A percentile compares a stretch with the other conserved stretches of the same genome.
Conservation (phyloP, 2,329 filamentous ascomycete genomes). For the Scolecobasidium constrictum region DNA sequence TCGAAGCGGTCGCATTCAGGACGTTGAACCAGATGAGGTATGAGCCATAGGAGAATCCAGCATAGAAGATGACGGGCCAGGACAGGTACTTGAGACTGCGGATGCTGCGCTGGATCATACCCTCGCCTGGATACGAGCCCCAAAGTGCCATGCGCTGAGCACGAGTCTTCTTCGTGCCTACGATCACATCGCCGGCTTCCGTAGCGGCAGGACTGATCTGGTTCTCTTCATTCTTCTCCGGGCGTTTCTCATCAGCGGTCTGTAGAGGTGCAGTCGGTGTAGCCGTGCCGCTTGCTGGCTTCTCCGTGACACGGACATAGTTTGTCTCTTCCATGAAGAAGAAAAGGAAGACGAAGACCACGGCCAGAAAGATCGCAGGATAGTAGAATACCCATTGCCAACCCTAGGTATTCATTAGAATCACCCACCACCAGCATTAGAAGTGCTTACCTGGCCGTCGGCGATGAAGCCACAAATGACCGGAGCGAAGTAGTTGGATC, state of each 20-base stretch:
- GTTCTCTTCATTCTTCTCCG: not conserved
- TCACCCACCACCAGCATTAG: too few relatives aligned
- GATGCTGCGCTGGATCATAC: conserved; percentile 1
- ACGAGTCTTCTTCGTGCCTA: not conserved
- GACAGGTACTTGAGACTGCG: conserved; percentile 13
- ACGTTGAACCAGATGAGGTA: conserved; percentile 33
- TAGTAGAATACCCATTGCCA: conserved; percentile 31
- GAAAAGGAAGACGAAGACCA: conserved; percentile 41
- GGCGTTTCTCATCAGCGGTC: not conserved
- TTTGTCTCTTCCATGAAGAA: conserved; percentile 53
- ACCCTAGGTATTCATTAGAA: too few relatives aligned
- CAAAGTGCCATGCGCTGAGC: not conserved
- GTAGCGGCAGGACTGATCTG: not conserved
- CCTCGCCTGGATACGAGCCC: not conserved
- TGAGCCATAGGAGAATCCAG: conserved; percentile 28
- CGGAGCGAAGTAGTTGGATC: conserved; percentile 26
- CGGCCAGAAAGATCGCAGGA: conserved; percentile 42
- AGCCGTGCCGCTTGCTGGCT: not conserved
- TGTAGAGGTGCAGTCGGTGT: not conserved
- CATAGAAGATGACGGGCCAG: conserved; percentile 28
- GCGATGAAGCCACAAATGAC: conserved; percentile 26
- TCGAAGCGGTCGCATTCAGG: conserved; percentile 29
- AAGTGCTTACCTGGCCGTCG: conserved; percentile 22
- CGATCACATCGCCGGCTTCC: not conserved
- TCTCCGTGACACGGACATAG: conserved; percentile 27